A percentile compares a stretch with the other conserved stretches of the same genome.
These are phyloP conservation scores for Capsaspora owczarzaki DNA, from an alignment of 78 protist species.

Conservation along the genomic window DNA sequence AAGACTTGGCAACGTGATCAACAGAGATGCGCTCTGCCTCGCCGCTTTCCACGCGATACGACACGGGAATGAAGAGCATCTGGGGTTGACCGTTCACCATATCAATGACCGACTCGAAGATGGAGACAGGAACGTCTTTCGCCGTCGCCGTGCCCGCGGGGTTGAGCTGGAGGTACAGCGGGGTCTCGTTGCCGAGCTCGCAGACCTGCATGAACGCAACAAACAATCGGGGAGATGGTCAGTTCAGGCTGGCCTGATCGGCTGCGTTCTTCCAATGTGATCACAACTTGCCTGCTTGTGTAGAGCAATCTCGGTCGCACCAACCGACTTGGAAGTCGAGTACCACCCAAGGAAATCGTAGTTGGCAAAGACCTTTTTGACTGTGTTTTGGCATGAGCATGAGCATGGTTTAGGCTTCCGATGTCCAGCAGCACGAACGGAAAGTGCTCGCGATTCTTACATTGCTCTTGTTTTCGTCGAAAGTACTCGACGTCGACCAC, in stretches of 20 bases:
- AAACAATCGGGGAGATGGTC: not conserved
- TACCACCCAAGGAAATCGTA: slow-evolving; percentile 34
- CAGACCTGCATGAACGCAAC: not conserved
- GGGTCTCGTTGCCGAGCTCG: slow-evolving; percentile 10
- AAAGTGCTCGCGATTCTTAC: not conserved
- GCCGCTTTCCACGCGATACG: slow-evolving; percentile 1
- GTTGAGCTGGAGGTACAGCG: slow-evolving; percentile 13
- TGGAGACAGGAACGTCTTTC: slow-evolving; percentile 3
- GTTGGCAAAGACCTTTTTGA: slow-evolving; percentile 6
- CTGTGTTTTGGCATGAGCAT: not conserved
- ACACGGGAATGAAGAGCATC: not conserved
- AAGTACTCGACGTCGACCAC: not conserved
- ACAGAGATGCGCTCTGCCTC: slow-evolving; percentile 14
- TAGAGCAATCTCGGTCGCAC: not conserved
- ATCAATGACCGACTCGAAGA: slow-evolving; percentile 14
- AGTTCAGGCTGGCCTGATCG: not conserved
- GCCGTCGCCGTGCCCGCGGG: not conserved
- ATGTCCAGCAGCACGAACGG: not conserved
- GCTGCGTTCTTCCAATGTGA: not conserved
- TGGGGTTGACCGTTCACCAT: not conserved
- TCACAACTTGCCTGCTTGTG: not conserved
- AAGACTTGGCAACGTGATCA: slow-evolving; percentile 3
- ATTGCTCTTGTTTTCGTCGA: not conserved
- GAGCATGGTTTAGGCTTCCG: not conserved
- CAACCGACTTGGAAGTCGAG: not conserved